These are phyloP conservation scores for Penicillium subrubescens DNA, from an alignment of 495 filamentous ascomycete genomes.

Conservation along the genomic window DNA sequence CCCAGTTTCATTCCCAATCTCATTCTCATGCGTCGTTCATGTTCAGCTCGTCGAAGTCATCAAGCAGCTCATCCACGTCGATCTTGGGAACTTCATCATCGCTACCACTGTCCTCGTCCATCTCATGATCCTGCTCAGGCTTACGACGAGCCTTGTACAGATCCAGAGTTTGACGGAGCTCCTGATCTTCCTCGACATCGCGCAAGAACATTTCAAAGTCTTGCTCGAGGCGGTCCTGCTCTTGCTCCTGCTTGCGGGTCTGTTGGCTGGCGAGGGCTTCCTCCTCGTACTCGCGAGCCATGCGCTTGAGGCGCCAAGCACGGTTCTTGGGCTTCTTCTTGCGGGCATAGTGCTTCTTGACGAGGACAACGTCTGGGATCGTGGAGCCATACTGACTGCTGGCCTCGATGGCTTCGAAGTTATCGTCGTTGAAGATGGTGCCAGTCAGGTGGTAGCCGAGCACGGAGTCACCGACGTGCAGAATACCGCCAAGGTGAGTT, in stretches of 20 bases:
- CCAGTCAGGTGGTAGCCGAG: slow-evolving; percentile 88
- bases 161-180: slow-evolving; percentile 78
- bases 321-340: slow-evolving; percentile 84
- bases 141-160: slow-evolving; percentile 73
- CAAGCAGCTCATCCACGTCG: slow-evolving; percentile 80
- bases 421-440: slow-evolving; percentile 85
- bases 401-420: slow-evolving; percentile 77
- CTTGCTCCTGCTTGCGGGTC: slow-evolving; percentile 64
- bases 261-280: slow-evolving; percentile 40
- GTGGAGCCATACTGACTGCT: slow-evolving; percentile 67
- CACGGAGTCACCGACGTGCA: slow-evolving; percentile 88
- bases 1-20: background rate
- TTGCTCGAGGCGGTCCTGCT: slow-evolving; percentile 79
- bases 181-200: slow-evolving; percentile 93
- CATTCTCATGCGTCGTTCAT: slow-evolving; percentile 53
- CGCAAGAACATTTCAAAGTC: slow-evolving; percentile 97
- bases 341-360: slow-evolving; percentile 93
- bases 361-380: slow-evolving; percentile 89
- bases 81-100: slow-evolving; percentile 76
- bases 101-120: slow-evolving; percentile 61
- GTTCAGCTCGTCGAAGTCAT: slow-evolving; percentile 84
- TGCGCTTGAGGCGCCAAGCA: slow-evolving; percentile 91
- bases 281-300: slow-evolving; percentile 83
- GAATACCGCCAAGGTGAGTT: slow-evolving; percentile 84
- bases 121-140: slow-evolving; percentile 55